These are phyloP conservation scores for Penicillium odoratum DNA, from an alignment of 495 filamentous ascomycete species.

Conservation along the genomic window DNA sequence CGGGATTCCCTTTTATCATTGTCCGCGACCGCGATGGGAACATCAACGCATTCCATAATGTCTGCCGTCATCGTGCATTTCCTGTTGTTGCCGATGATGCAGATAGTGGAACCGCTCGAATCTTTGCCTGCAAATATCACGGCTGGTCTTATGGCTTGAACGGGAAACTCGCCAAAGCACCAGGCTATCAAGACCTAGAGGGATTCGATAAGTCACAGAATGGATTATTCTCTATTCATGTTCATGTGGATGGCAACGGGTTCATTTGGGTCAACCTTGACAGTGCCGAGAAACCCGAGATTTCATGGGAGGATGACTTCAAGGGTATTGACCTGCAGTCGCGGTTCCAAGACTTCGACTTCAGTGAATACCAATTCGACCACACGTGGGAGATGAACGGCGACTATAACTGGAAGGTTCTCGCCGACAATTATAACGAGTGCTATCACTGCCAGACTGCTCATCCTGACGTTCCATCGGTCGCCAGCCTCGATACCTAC, in stretches of 20 bases:
- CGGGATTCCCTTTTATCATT: slow-evolving; percentile 51
- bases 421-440: slow-evolving; percentile 53
- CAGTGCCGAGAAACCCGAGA: slow-evolving; percentile 33
- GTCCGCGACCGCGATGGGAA: slow-evolving; percentile 47
- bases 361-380: slow-evolving; percentile 47
- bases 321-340: slow-evolving; percentile 37
- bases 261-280: slow-evolving; percentile 54
- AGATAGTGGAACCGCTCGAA: slow-evolving; percentile 45
- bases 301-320: slow-evolving; percentile 44
- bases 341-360: slow-evolving; percentile 40
- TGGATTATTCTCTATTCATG: slow-evolving; percentile 40
- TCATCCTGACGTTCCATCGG: slow-evolving; percentile 41
- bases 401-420: slow-evolving; percentile 52
- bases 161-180: slow-evolving; percentile 56
- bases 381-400: slow-evolving; percentile 48
- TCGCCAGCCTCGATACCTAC: slow-evolving; percentile 39
- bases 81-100: slow-evolving; percentile 52
- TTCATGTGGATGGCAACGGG: slow-evolving; percentile 44
- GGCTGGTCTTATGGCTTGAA: slow-evolving; percentile 46
- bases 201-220: slow-evolving; percentile 56
- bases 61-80: slow-evolving; percentile 58
- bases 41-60: slow-evolving; percentile 61
- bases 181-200: slow-evolving; percentile 49
- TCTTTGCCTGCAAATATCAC: slow-evolving; percentile 60
- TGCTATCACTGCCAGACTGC: slow-evolving; percentile 50